phyloP scores from a whole-genome alignment of 1,284 basidiomycete species.

The Cutaneotrichosporon dermatis region DNA sequence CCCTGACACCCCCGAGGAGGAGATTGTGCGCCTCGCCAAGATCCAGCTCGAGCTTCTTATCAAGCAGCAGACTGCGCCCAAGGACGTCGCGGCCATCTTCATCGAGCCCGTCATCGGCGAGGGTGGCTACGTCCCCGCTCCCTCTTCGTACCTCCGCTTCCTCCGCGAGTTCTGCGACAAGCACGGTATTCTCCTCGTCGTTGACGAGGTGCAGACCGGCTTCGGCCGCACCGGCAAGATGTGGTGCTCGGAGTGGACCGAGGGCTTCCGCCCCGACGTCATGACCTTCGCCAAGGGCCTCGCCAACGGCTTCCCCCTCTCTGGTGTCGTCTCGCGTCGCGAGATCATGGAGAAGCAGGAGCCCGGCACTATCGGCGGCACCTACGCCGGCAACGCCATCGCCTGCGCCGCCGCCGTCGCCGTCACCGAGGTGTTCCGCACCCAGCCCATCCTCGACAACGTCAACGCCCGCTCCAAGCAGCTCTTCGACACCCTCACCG shows the following conservation, averaged over 20 bases:
- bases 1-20: slow-evolving; percentile 59
- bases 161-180: slow-evolving; percentile 80
- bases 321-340: slow-evolving; percentile 74
- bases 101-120: slow-evolving; percentile 91
- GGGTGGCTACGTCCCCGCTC: slow-evolving; percentile 86
- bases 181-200: slow-evolving; percentile 69
- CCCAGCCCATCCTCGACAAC: slow-evolving; percentile 74
- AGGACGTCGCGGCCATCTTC: slow-evolving; percentile 85
- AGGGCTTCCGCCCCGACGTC: slow-evolving; percentile 79
- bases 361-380: slow-evolving; percentile 81
- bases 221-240: slow-evolving; percentile 85
- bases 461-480: slow-evolving; percentile 69
- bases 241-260: slow-evolving; percentile 65
- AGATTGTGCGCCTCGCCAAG: slow-evolving; percentile 65
- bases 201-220: slow-evolving; percentile 89
- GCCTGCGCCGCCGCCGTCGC: slow-evolving; percentile 82
- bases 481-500: slow-evolving; percentile 61
- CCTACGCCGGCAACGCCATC: slow-evolving; percentile 85
- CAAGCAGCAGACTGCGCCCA: slow-evolving; percentile 74
- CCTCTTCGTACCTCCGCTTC: slow-evolving; percentile 71
- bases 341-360: slow-evolving; percentile 75
- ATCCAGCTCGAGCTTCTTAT: slow-evolving; percentile 80
- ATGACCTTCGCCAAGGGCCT: slow-evolving; percentile 77
- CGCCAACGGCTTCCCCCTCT: slow-evolving; percentile 71
- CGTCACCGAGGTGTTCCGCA: slow-evolving; percentile 68